Evolutionary conservation across 2,329 filamentous ascomycete species (phyloP).

Genomic region (Elsinoe australis): DNA sequence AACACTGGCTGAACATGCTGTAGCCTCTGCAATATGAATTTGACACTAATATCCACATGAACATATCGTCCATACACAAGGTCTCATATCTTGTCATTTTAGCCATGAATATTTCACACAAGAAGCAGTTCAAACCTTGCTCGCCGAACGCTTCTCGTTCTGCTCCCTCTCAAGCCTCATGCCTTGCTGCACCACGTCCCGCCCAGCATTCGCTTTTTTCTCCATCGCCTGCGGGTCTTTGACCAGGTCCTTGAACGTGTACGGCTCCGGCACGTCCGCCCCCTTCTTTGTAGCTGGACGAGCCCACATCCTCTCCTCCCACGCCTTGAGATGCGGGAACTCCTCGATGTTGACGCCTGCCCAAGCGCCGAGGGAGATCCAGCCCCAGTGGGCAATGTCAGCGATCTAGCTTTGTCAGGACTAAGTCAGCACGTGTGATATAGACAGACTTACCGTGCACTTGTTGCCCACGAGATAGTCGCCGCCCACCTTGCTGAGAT

Average conservation of each 20-base stretch:
- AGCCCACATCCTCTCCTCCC: slow-evolving; percentile 63
- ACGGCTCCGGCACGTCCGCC: slow-evolving; percentile 59
- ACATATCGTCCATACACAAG: too few species aligned
- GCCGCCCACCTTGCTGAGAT: slow-evolving; percentile 44
- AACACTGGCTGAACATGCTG: not conserved
- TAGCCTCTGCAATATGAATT: slow-evolving; percentile 12
- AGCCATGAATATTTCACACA: too few species aligned
- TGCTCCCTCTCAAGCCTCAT: not conserved
- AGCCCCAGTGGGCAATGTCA: slow-evolving; percentile 74
- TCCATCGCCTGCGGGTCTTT: slow-evolving; percentile 53
- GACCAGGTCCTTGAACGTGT: slow-evolving; percentile 54
- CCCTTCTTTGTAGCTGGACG: slow-evolving; percentile 69
- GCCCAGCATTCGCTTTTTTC: not conserved
- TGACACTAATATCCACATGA: slow-evolving; percentile 6
- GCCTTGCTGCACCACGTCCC: slow-evolving; percentile 19
- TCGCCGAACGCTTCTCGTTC: not conserved
- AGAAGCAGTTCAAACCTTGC: too few species aligned
- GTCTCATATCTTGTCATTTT: too few species aligned
- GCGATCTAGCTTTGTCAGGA: slow-evolving; percentile 40
- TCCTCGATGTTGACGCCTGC: slow-evolving; percentile 62
- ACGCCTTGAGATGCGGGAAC: slow-evolving; percentile 68
- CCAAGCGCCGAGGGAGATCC: slow-evolving; percentile 57
- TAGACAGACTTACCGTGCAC: slow-evolving; percentile 39
- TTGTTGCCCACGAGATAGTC: slow-evolving; percentile 56
- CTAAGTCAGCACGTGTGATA: slow-evolving; percentile 14